phyloP scores from a whole-genome alignment of 2,329 filamentous ascomycete species.

The Ophiocordyceps camponoti-saundersi region DNA sequence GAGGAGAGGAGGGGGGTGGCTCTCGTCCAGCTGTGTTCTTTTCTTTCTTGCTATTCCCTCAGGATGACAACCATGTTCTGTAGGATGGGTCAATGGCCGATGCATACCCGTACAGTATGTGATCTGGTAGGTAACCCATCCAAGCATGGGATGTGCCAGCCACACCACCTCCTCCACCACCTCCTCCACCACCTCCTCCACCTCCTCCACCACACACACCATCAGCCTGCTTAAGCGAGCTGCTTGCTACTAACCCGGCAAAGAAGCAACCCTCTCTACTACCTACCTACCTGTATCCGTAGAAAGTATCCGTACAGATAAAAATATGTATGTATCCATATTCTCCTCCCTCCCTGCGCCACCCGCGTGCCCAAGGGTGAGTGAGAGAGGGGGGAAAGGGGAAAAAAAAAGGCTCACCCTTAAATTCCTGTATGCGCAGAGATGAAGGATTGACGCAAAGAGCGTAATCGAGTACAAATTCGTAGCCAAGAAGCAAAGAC shows the following conservation, averaged over 20 bases:
- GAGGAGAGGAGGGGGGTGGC: neutral
- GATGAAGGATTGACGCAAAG: neutral
- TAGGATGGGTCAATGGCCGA: too few species aligned
- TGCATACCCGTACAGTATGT: too few species aligned
- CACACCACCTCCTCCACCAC: too few species aligned
- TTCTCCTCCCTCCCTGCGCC: neutral
- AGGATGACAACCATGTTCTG: neutral
- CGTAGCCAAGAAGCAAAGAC: too few species aligned
- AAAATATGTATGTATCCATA: neutral
- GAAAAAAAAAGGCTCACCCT: neutral
- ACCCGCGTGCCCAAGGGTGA: neutral
- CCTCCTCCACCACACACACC: too few species aligned
- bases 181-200: too few species aligned
- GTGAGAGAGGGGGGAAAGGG: too few species aligned
- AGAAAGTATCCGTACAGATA: neutral
- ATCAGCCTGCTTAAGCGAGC: neutral
- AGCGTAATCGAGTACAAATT: too few species aligned
- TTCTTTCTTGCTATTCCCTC: too few species aligned
- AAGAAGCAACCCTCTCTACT: too few species aligned
- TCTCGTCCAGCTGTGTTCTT: neutral
- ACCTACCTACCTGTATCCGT: neutral
- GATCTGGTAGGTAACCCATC: too few species aligned
- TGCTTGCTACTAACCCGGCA: neutral
- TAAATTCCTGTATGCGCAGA: neutral
- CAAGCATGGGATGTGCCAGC: too few species aligned